Conservation (phyloP, 2,329 filamentous ascomycete species). For the Sarocladium oryzae region DNA sequence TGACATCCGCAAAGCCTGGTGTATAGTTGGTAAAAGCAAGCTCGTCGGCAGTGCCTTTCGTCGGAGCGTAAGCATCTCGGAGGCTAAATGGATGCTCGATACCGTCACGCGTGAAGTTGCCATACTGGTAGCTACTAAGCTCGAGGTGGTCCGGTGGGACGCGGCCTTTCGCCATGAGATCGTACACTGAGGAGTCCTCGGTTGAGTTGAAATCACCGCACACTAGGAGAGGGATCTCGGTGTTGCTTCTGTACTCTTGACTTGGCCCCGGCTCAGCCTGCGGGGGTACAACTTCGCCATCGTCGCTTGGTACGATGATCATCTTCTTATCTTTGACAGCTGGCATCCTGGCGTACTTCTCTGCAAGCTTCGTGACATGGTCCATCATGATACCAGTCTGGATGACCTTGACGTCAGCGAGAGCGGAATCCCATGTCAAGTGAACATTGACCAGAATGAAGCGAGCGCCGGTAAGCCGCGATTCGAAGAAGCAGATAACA, state of each 20-base stretch:
- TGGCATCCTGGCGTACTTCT: conserved; percentile 75
- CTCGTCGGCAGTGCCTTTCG: conserved; percentile 76
- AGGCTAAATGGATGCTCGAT: conserved; percentile 93
- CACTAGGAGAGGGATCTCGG: conserved; percentile 83
- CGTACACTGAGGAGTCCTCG: conserved; percentile 81
- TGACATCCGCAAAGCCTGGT: conserved; percentile 81
- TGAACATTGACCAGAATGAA: conserved; percentile 92
- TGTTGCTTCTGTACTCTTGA: conserved; percentile 76
- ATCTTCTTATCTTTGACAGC: conserved; percentile 74
- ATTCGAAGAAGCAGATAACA: conserved; percentile 87
- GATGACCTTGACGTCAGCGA: conserved; percentile 91
- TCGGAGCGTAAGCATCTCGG: conserved; percentile 79
- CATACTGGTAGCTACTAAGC: conserved; percentile 75
- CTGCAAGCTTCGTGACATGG: conserved; percentile 76
- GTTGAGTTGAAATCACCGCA: conserved; percentile 97
- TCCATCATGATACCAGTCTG: conserved; percentile 96
- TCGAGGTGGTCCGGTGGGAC: conserved; percentile 76
- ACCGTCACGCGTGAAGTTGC: conserved; percentile 84
- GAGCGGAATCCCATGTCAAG: conserved; percentile 86
- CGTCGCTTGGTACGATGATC: conserved; percentile 37
- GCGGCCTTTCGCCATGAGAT: conserved; percentile 75
- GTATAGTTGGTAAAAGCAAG: conserved; percentile 95
- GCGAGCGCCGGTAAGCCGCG: conserved; percentile 79
- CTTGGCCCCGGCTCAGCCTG: conserved; percentile 68
- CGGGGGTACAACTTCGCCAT: conserved; percentile 40